phyloP scores from a whole-genome alignment of 176 grass and related monocot genomes.

The Urochloa ruziziensis region DNA sequence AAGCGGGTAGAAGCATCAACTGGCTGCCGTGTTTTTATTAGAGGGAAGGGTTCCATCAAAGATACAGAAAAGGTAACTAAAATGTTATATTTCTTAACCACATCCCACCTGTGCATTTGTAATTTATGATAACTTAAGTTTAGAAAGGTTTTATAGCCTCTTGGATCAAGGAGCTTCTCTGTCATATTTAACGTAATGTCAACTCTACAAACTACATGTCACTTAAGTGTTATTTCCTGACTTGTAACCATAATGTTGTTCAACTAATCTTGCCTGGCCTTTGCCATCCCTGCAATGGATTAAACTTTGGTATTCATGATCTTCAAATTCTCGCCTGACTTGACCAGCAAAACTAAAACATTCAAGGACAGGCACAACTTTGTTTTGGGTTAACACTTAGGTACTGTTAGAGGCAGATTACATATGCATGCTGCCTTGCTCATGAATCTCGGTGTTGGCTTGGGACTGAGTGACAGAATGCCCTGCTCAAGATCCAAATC shows the following conservation, averaged over 20 bases:
- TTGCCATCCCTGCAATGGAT: background rate
- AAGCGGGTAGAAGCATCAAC: conserved; percentile 85
- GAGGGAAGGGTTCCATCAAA: conserved; percentile 88
- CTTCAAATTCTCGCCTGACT: background rate
- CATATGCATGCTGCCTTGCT: background rate
- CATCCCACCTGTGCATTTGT: background rate
- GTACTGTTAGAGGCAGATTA: background rate
- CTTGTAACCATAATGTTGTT: background rate
- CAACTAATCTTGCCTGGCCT: background rate
- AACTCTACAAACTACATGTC: background rate
- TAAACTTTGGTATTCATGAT: background rate
- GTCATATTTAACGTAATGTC: background rate
- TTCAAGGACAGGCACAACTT: background rate
- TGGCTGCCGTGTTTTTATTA: conserved; percentile 85
- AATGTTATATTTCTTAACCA: background rate
- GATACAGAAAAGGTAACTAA: conserved; percentile 66
- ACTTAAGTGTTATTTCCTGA: background rate
- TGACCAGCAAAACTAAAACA: background rate
- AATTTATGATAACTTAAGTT: conserved; percentile 9
- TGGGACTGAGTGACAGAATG: background rate
- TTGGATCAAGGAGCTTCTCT: background rate
- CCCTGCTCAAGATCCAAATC: background rate
- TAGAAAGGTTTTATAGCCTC: background rate
- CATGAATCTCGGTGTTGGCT: background rate
- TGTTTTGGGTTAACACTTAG: background rate